Conservation (phyloP, 306 rosid species). For the Biancaea sappan region DNA sequence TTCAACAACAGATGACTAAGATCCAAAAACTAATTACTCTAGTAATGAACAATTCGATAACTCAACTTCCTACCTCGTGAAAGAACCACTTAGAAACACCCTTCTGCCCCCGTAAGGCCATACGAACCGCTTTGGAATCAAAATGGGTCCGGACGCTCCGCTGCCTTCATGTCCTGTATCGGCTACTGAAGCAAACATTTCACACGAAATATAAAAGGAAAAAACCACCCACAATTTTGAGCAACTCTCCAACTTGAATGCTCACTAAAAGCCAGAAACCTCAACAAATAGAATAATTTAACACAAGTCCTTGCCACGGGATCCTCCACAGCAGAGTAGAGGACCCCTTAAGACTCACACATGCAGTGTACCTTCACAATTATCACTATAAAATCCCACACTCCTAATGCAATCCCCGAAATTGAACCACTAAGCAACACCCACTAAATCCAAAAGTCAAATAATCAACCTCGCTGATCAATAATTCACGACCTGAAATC, state of each 20-base stretch:
- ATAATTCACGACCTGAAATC: constrained; percentile 45
- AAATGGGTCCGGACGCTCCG: constrained; percentile 53
- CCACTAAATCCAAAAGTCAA: constrained; percentile 30
- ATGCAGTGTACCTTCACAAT: constrained; percentile 55
- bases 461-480: constrained; percentile 42
- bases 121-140: constrained; percentile 60
- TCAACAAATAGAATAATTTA: constrained; percentile 14
- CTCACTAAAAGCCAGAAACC: constrained; percentile 23
- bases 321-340: constrained; percentile 72
- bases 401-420: constrained; percentile 34
- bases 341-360: constrained; percentile 67
- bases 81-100: constrained; percentile 71
- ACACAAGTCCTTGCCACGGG: constrained; percentile 46
- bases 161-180: constrained; percentile 50
- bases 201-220: constrained; percentile 36
- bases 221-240: constrained; percentile 14
- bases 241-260: constrained; percentile 20
- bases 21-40: not conserved
- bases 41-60: not conserved
- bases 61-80: constrained; percentile 53
- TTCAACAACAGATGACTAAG: constrained; percentile 18
- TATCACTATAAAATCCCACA: constrained; percentile 19
- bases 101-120: constrained; percentile 87
- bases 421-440: constrained; percentile 16
- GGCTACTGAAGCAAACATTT: constrained; percentile 65